Base-by-base conservation (phyloP, 805 yeast species). In the Saccharomycopsis vini region DNA sequence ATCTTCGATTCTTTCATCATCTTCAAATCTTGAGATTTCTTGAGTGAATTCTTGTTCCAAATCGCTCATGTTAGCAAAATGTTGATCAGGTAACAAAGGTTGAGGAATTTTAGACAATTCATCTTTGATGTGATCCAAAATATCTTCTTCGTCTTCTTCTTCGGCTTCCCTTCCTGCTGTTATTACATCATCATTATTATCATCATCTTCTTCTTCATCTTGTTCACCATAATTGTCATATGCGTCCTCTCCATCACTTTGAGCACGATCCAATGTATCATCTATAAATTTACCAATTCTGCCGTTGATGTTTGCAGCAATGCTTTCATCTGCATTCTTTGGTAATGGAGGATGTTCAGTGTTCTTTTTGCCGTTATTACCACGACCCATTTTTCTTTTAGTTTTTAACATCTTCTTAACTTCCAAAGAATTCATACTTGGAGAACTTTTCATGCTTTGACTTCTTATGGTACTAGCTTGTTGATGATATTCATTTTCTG, bases 371-470 rank as follows among this genome's bases (percentile, higher is more conserved):
- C 34, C 9, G 18, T 18, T 21, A 10, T 30, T 22, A 9, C 16
- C 4, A 4, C 19, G 16, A 36, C 51, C 50, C 5, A 49, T 34
- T 23, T 49, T 46, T 23, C 46, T 36, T 24, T 50, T 50, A 22
- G 66, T 56, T 45, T 55, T 61, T 53, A 66, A 54, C 28, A 69
- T 68, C 45, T 61, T 58, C 50, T 64, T 61, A 7, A 69, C 67
- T 43, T 69, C 73, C 36, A 66, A 66, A 13, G 62, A 57, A 46
- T 68, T 71, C 73, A 69, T 69, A 50, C 73, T 68, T 38, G 75
- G 73, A 37, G 69, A 60, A 2, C 73, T 68, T 45, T 63, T 67
- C 72, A 69, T 69, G 13, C 73, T 73, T 24, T 55, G 56, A n/a
- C 69, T 55, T 45, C 59, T 62, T 20, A 69, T 69, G 4, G 73